Evolutionary conservation across 805 yeast genomes (phyloP).

Genomic region (Candida lessepsii): DNA sequence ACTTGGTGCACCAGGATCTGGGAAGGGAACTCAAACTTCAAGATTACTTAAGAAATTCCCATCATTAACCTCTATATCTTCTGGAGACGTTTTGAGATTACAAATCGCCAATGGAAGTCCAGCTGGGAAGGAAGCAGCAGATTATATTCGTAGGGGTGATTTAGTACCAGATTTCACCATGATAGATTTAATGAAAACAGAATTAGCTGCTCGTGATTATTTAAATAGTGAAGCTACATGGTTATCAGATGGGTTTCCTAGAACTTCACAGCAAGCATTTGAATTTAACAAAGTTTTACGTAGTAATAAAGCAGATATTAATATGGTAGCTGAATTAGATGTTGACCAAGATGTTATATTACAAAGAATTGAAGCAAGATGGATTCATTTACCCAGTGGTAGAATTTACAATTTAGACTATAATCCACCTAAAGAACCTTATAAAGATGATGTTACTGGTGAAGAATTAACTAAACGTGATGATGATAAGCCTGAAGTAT

Average conservation of each 20-base stretch:
- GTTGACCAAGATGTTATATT: conserved; percentile 85
- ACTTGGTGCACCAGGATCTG: conserved; percentile 94
- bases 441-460: conserved; percentile 85
- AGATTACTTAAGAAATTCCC: conserved; percentile 57
- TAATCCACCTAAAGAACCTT: conserved; percentile 84
- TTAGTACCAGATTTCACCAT: conserved; percentile 74
- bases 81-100: conserved; percentile 79
- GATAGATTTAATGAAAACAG: conserved; percentile 54
- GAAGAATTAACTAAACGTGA: conserved; percentile 77
- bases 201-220: conserved; percentile 45
- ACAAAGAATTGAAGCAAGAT: conserved; percentile 78
- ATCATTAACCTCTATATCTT: conserved; percentile 58
- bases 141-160: conserved; percentile 58
- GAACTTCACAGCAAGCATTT: conserved; percentile 73
- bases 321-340: conserved; percentile 78
- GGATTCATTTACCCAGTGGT: conserved; percentile 83
- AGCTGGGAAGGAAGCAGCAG: conserved; percentile 57
- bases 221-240: conserved; percentile 51
- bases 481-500: conserved; percentile 78
- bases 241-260: conserved; percentile 90
- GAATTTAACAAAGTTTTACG: conserved; percentile 48
- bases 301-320: conserved; percentile 45
- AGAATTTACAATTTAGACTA: conserved; percentile 82
- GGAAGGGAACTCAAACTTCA: conserved; percentile 87
- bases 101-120: conserved; percentile 57